Evolutionary conservation across 495 filamentous ascomycete genomes (phyloP), one percentile per base, ranked within the genome.

Genomic region (Pseudomonodictys pantanalensis): DNA sequence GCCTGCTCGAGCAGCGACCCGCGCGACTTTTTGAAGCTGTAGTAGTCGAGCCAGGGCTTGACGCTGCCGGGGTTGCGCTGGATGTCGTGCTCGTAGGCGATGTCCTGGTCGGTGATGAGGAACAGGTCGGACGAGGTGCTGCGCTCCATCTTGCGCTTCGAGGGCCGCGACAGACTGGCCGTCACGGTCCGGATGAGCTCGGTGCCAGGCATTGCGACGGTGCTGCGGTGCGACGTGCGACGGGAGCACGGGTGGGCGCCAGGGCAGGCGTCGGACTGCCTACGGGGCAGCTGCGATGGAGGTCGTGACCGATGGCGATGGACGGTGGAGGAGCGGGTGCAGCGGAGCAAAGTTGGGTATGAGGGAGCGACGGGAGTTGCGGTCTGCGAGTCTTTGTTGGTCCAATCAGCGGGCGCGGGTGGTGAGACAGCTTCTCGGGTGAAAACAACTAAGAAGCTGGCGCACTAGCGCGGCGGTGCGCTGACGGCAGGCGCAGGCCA

Each of bases 1-100:
- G 91, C 89, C 72, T 95, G 92, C 74, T 97, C 92, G 35, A 91
- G 88, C 48, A 91, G 72, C 28, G 82, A 89, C 65, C 91, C 92
- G 80, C 92, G 85, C 65, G 91, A 88, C 66, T 86, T 71, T 76
- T 97, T 97, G 80, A 88, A 90, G 65, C 92, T 88, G 73, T 92
- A 88, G 69, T 99, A 99, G 56, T 88, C 85, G 53, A 97, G 79
- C 95, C 95, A 99, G 71, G 93, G 92, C 73, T 93, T 96, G 62
- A 92, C 84, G 69, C 83, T 93, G 64, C 86, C 88, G 7, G 85
- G 86, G 72, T 93, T 87, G 58, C 92, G 86, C 39, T 92, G 76
- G 43, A 99, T 83, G 75, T 99, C 95, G 74, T 96, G 92, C 74
- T 99, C 95, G 76, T 97, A 97, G 28, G 96, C 81, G 32, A 87